These are phyloP conservation scores for Auricularia sp. DNA, from an alignment of 768 basidiomycete species.

Conservation along the genomic window DNA sequence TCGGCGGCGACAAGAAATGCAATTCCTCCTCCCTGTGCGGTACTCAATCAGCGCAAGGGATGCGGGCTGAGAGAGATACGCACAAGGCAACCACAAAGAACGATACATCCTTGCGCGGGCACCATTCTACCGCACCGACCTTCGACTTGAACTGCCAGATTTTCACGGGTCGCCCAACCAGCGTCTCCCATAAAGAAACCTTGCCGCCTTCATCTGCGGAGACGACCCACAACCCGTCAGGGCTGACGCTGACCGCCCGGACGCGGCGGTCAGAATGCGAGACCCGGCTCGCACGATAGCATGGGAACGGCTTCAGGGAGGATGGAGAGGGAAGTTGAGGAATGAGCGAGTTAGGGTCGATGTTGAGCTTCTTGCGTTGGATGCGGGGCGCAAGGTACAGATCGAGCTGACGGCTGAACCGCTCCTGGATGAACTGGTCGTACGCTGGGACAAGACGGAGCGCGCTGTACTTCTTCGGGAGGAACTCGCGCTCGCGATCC, in stretches of 20 bases:
- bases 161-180: slow-evolving; percentile 79
- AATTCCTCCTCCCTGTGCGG: slow-evolving; percentile 65
- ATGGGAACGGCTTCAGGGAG: slow-evolving; percentile 91
- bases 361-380: slow-evolving; percentile 76
- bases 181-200: slow-evolving; percentile 85
- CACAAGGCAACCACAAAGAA: slow-evolving; percentile 75
- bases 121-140: slow-evolving; percentile 86
- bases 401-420: slow-evolving; percentile 89
- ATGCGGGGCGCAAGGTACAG: slow-evolving; percentile 93
- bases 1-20: slow-evolving; percentile 72
- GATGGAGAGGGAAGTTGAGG: slow-evolving; percentile 90
- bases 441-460: slow-evolving; percentile 89
- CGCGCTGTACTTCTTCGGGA: slow-evolving; percentile 76
- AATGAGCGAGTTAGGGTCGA: slow-evolving; percentile 83
- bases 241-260: slow-evolving; percentile 69
- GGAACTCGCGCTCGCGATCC: slow-evolving; percentile 81
- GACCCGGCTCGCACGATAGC: slow-evolving; percentile 64
- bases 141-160: slow-evolving; percentile 74
- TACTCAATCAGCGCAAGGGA: slow-evolving; percentile 6
- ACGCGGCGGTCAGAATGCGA: slow-evolving; percentile 57
- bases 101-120: slow-evolving; percentile 70
- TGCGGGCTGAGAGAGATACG: slow-evolving; percentile 22
- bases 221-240: slow-evolving; percentile 83
- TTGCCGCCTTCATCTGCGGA: slow-evolving; percentile 86
- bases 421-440: slow-evolving; percentile 82